phyloP scores from a whole-genome alignment of 2,329 filamentous ascomycete species.

The Metarhizium sp. region DNA sequence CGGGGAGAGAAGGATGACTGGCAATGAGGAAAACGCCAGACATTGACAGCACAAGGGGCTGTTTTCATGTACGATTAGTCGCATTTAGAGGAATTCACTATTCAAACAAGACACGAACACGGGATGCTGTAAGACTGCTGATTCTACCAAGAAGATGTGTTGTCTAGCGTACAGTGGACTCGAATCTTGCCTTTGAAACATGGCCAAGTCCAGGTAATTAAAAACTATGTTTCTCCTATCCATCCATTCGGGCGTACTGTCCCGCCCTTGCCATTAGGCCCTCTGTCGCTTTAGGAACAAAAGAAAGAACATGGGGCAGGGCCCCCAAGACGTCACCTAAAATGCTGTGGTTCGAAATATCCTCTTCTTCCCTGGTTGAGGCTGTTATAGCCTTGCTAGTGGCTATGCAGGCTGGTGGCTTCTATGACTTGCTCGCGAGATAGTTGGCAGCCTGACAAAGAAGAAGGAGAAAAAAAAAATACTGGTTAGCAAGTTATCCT shows the following conservation, averaged over 20 bases:
- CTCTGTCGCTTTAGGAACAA: neutral
- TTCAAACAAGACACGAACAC: neutral
- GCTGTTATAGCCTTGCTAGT: neutral
- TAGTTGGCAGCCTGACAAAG: constrained; percentile 40
- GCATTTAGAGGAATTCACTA: neutral
- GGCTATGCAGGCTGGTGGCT: neutral
- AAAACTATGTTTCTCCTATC: neutral
- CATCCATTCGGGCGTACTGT: neutral
- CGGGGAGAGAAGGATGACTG: no score
- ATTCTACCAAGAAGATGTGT: neutral
- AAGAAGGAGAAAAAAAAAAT: no score
- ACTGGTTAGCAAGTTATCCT: no score
- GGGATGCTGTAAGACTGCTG: neutral
- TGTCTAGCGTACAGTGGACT: neutral
- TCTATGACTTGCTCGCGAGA: constrained; percentile 44
- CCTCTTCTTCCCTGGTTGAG: neutral
- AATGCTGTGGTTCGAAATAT: neutral
- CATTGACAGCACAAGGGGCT: neutral
- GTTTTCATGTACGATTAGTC: neutral
- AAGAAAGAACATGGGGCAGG: neutral
- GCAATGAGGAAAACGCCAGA: neutral
- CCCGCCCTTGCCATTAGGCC: neutral
- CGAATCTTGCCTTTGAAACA: neutral
- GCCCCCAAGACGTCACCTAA: neutral
- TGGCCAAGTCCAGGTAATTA: neutral